Conservation (phyloP, 2,329 filamentous ascomycete genomes). For the Ceratocystis diversiconidia region DNA sequence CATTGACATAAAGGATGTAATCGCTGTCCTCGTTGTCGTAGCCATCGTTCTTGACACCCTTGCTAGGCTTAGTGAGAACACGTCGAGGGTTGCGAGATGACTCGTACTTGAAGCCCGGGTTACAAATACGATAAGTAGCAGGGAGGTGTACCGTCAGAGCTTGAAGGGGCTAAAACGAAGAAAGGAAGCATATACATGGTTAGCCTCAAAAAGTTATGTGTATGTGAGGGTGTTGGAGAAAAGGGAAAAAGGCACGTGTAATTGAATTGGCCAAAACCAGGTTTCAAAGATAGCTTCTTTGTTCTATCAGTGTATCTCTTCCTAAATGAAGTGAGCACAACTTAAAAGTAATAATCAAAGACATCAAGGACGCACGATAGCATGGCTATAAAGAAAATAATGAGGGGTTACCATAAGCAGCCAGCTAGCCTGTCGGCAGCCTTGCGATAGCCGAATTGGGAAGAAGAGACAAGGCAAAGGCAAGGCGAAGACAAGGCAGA, state of each 20-base stretch:
- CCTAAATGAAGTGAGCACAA: no score
- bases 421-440: no score
- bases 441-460: no score
- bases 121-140: conserved; percentile 95
- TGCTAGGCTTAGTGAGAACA: conserved; percentile 95
- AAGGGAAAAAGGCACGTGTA: no score
- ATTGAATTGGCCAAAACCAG: not conserved
- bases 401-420: no score
- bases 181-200: conserved; percentile 17
- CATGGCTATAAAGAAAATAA: no score
- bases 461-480: no score
- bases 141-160: conserved; percentile 86
- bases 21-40: conserved; percentile 99
- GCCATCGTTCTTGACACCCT: conserved; percentile 94
- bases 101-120: conserved; percentile 96
- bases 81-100: conserved; percentile 90
- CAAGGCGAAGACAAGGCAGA: no score
- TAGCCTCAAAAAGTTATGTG: not conserved
- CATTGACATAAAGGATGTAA: conserved; percentile 97
- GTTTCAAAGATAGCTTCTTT: not conserved
- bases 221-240: no score
- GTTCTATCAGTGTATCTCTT: not conserved
- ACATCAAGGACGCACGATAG: no score
- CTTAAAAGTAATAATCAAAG: no score
- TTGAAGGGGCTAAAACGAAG: conserved; percentile 65